A percentile compares a stretch with the other conserved stretches of the same genome.
Evolutionary conservation across 805 yeast species (phyloP).

Genomic region (Myxozyma geophila): DNA sequence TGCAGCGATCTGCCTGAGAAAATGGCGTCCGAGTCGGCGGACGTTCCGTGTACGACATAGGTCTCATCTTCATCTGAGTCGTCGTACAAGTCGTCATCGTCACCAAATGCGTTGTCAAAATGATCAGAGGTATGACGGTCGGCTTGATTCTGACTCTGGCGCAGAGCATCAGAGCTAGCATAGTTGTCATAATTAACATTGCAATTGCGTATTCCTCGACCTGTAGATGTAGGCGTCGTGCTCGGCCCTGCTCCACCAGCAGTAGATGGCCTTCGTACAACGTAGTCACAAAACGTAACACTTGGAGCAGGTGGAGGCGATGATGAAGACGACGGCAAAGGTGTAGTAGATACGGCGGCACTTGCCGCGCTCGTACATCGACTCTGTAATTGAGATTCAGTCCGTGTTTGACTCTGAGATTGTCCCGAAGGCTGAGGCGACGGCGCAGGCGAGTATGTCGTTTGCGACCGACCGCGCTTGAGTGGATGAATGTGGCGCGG

Average conservation of each 20-base stretch:
- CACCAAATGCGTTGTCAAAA: background rate
- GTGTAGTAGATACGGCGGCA: background rate
- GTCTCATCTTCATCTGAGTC: constrained; percentile 34
- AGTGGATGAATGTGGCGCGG: constrained; percentile 32
- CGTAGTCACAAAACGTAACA: constrained; percentile 29
- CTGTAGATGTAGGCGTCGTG: constrained; percentile 13
- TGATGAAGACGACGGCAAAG: background rate
- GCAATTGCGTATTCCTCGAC: background rate
- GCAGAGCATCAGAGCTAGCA: no score
- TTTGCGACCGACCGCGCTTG: constrained; percentile 32
- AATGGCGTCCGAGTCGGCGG: constrained; percentile 17
- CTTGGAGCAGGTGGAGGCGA: constrained; percentile 24
- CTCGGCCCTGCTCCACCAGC: background rate
- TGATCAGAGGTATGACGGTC: background rate
- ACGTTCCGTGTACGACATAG: constrained; percentile 18
- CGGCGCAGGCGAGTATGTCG: constrained; percentile 22
- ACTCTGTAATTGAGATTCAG: background rate
- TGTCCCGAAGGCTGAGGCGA: constrained; percentile 24
- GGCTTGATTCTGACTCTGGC: background rate
- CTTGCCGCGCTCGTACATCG: background rate
- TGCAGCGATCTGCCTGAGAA: constrained; percentile 13
- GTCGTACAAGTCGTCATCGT: constrained; percentile 29
- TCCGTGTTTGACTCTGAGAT: background rate
- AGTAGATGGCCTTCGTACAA: constrained; percentile 16
- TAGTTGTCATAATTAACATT: no score